phyloP scores from a whole-genome alignment of 345 rosid species.

The Nasturtium officinale region DNA sequence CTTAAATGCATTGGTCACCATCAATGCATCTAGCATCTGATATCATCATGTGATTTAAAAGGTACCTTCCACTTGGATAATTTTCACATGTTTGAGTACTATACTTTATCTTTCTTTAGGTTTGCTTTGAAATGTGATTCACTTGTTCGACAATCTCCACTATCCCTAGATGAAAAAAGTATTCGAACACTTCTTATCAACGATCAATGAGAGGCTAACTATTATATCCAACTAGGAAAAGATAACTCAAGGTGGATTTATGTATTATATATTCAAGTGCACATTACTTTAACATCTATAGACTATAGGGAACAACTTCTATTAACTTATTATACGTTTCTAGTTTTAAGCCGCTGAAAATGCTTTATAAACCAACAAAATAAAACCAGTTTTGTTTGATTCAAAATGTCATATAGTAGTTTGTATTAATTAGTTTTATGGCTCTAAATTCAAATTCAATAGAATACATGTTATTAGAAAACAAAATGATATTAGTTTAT shows the following conservation, averaged over 20 bases:
- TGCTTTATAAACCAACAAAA: neutral
- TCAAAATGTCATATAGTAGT: neutral
- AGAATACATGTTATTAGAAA: neutral
- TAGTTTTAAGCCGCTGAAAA: neutral
- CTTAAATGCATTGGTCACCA: constrained; percentile 30
- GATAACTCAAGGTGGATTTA: neutral
- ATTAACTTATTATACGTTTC: neutral
- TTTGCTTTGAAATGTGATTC: constrained; percentile 35
- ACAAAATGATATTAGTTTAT: neutral
- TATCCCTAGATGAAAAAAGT: neutral
- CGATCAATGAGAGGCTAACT: constrained; percentile 36
- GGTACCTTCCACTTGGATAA: constrained; percentile 25
- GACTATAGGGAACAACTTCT: neutral
- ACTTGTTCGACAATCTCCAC: constrained; percentile 28
- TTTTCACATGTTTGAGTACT: constrained; percentile 37
- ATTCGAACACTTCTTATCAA: constrained; percentile 31
- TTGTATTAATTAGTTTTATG: neutral
- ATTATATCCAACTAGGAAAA: constrained; percentile 21
- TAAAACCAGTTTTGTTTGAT: neutral
- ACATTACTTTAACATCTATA: neutral
- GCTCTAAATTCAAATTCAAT: neutral
- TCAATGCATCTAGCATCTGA: constrained; percentile 32
- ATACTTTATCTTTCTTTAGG: constrained; percentile 27
- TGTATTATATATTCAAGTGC: constrained; percentile 11
- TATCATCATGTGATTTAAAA: constrained; percentile 40